Percentiles rank a stretch among this genome's conserved stretches.
Evolutionary conservation across 2,329 filamentous ascomycete species (phyloP).

Genomic region (Colletotrichum viniferum): DNA sequence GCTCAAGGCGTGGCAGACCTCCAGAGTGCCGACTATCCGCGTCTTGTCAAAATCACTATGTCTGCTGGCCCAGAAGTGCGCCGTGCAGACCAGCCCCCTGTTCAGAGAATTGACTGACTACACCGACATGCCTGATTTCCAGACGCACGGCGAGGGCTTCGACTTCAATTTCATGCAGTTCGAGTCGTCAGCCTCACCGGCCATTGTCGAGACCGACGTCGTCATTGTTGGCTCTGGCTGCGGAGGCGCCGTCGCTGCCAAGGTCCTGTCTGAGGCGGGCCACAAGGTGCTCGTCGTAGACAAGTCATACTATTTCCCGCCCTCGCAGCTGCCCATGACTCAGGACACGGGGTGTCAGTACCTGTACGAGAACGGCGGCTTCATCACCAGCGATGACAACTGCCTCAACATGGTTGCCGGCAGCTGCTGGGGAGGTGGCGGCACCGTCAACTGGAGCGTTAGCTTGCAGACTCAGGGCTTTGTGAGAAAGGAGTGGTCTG

Average conservation of each 20-base stretch:
- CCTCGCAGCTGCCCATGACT: conserved; percentile 76
- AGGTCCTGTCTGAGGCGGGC: conserved; percentile 79
- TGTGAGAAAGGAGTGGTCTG: conserved; percentile 83
- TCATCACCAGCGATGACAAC: conserved; percentile 58
- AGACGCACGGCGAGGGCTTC: conserved; percentile 54
- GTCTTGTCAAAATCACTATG: conserved; percentile 60
- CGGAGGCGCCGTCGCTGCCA: conserved; percentile 81
- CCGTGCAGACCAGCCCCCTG: conserved; percentile 58
- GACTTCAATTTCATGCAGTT: conserved; percentile 69
- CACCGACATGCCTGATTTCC: conserved; percentile 55
- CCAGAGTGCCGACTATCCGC: conserved; percentile 60
- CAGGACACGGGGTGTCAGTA: conserved; percentile 63
- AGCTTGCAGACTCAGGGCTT: conserved; percentile 70
- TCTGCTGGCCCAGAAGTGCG: conserved; percentile 57
- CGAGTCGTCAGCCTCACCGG: conserved; percentile 42
- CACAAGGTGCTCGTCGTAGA: conserved; percentile 80
- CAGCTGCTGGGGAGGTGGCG: conserved; percentile 82
- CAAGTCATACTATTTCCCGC: conserved; percentile 78
- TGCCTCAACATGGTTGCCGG: conserved; percentile 69
- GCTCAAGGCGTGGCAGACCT: conserved; percentile 64
- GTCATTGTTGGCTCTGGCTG: conserved; percentile 88
- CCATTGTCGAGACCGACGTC: conserved; percentile 75
- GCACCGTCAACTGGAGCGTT: conserved; percentile 85
- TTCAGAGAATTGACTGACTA: conserved; percentile 63
- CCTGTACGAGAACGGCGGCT: conserved; percentile 73